Conservation (phyloP, 495 filamentous ascomycete genomes). For the Polyplosphaeria fusca region DNA sequence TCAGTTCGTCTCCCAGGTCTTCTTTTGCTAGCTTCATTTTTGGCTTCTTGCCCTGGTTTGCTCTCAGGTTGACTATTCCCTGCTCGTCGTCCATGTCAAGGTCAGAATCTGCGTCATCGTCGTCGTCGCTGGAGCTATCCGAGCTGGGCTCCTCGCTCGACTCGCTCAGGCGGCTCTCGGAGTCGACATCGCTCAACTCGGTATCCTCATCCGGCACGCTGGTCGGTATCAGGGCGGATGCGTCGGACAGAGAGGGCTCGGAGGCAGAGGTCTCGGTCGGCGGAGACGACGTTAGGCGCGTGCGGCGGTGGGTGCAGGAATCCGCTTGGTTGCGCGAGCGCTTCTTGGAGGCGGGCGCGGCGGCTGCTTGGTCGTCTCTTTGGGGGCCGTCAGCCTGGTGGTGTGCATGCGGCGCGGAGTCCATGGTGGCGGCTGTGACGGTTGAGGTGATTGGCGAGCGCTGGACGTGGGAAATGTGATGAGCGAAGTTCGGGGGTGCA, state of each 20-base stretch:
- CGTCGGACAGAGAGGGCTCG: conserved; percentile 22
- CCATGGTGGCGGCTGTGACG: too few species aligned
- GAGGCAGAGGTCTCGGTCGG: conserved; percentile 6
- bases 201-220: conserved; percentile 6
- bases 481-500: too few species aligned
- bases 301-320: conserved; percentile 5
- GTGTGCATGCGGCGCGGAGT: too few species aligned
- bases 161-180: conserved; percentile 16
- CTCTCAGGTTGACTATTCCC: conserved; percentile 16
- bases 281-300: conserved; percentile 9
- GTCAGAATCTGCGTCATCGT: conserved; percentile 23
- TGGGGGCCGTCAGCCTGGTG: too few species aligned
- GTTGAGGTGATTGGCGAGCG: too few species aligned
- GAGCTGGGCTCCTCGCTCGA: conserved; percentile 26
- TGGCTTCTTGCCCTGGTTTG: conserved; percentile 24
- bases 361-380: too few species aligned
- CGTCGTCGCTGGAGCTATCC: conserved; percentile 11
- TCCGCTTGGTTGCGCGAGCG: neutral
- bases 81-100: conserved; percentile 7
- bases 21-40: conserved; percentile 14
- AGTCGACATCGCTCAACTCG: conserved; percentile 15
- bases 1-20: conserved; percentile 16
- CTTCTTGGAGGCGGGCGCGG: too few species aligned
- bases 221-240: conserved; percentile 23
- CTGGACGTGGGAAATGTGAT: too few species aligned